Evolutionary conservation across 768 basidiomycete species (phyloP), one percentile per base, ranked within the genome.

Genomic region (Lepiota brunneoincarnata): DNA sequence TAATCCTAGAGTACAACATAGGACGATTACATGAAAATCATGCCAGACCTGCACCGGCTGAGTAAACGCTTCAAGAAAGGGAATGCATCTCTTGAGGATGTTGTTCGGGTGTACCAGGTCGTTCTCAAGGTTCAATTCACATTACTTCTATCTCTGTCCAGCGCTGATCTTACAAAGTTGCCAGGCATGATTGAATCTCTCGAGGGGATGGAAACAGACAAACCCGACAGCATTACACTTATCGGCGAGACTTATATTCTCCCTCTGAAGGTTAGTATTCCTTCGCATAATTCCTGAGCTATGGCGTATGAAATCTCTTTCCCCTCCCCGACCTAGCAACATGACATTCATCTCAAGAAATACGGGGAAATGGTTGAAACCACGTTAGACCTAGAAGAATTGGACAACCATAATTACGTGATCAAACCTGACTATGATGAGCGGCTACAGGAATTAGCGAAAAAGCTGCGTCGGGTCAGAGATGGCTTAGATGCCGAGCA

Each of bases 301-400:
- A 31, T 31, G 31, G 31, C 31, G 31, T 31, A 6, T 31, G 7
- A 31, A 31, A 31, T 9, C 3, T 10, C 31, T 31, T 9, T n/a
- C n/a, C n/a, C n/a, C n/a, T n/a, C n/a, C n/a, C 2, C 7, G 31
- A 31, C 31, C 11, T 60, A 95, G 93, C 77, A 85, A 58, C 79
- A 82, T 58, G 71, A 80, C 15, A 68, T 66, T 0, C 84, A 74
- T 47, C 80, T 98, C 4, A 76, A 75, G 11, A 91, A 91, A 64
- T 96, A 94, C 61, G 76, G 80, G 2, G 91, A 94, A 57, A 95
- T 98, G 91, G 95, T 98, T 2, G 93, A 98, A 67, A 86, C 91
- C 57, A 98, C 97, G 0, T 82, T 99, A 39, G 97, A 99, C 63
- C 81, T 98, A 15, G 83, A 86, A 18, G 84, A 95, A 54, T 79